A percentile compares a stretch with the other conserved stretches of the same genome.
Evolutionary conservation across 768 basidiomycete genomes (phyloP).

Genomic region (Leccinum longicurvipes): DNA sequence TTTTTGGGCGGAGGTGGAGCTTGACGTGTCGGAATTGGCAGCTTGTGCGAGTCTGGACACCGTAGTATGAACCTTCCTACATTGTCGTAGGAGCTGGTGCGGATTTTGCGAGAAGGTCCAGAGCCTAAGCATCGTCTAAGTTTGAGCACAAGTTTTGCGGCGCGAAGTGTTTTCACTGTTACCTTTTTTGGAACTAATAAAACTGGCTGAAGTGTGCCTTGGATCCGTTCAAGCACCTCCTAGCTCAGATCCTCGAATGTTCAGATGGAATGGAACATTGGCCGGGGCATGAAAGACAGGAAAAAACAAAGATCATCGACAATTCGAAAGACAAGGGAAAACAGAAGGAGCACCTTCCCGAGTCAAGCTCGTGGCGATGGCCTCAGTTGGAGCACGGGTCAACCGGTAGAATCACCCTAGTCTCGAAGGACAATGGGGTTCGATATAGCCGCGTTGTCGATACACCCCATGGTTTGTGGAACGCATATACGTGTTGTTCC

Average conservation of each 20-base stretch:
- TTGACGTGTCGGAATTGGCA: constrained; percentile 14
- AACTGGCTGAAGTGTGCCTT: constrained; percentile 7
- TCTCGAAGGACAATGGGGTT: constrained; percentile 40
- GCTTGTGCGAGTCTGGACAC: constrained; percentile 30
- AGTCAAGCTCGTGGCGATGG: constrained; percentile 37
- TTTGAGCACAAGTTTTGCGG: constrained; percentile 13
- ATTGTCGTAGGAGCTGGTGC: constrained; percentile 30
- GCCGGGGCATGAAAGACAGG: constrained; percentile 51
- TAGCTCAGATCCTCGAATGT: background rate
- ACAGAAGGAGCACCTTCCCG: constrained; percentile 30
- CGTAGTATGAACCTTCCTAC: constrained; percentile 46
- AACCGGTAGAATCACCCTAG: constrained; percentile 54
- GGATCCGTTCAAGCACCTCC: constrained; percentile 28
- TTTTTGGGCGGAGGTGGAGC: constrained; percentile 40
- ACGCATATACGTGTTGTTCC: background rate
- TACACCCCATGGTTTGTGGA: constrained; percentile 23
- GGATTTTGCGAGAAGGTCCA: constrained; percentile 45
- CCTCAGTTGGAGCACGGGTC: constrained; percentile 57
- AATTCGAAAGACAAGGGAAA: constrained; percentile 15
- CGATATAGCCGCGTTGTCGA: constrained; percentile 51
- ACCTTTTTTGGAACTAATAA: constrained; percentile 16
- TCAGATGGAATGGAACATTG: constrained; percentile 77
- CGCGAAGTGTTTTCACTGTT: background rate
- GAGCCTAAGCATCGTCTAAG: constrained; percentile 47
- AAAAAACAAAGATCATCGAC: constrained; percentile 21